phyloP scores from a whole-genome alignment of 495 filamentous ascomycete genomes.

The Evansstolkia leycettana region DNA sequence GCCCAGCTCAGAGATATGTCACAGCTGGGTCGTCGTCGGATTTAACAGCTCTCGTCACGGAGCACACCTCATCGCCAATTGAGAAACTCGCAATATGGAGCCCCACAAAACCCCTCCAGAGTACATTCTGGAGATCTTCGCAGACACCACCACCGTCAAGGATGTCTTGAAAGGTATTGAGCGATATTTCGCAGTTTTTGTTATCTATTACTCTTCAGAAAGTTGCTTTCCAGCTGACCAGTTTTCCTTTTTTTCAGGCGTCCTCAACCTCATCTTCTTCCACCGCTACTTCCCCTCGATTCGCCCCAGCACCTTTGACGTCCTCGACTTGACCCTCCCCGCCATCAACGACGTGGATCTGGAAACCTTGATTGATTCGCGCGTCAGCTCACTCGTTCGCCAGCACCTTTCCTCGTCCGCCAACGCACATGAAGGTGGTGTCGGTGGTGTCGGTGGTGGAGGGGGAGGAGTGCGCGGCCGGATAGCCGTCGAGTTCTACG shows the following conservation, averaged over 20 bases:
- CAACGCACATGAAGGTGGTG: constrained; percentile 34
- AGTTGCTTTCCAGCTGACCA: constrained; percentile 1
- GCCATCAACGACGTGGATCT: constrained; percentile 79
- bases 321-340: constrained; percentile 84
- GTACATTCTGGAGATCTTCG: constrained; percentile 75
- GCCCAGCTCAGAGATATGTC: constrained; percentile 3
- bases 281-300: constrained; percentile 90
- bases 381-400: constrained; percentile 62
- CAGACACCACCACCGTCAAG: constrained; percentile 67
- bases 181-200: not conserved
- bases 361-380: constrained; percentile 84
- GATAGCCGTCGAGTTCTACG: constrained; percentile 86
- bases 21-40: constrained; percentile 7
- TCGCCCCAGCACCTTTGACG: constrained; percentile 71
- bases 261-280: constrained; percentile 98
- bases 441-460: constrained; percentile 24
- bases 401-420: constrained; percentile 35
- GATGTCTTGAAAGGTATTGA: constrained; percentile 79
- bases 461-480: constrained; percentile 50
- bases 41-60: not conserved
- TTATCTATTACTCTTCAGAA: constrained; percentile 2
- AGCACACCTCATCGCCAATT: too few species aligned
- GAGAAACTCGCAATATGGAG: constrained; percentile 28
- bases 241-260: constrained; percentile 38
- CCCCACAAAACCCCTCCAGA: constrained; percentile 57